Percentiles rank a stretch among this genome's conserved stretches.
Evolutionary conservation across 2,329 filamentous ascomycete species (phyloP).

Genomic region (Grosmannia serpens): DNA sequence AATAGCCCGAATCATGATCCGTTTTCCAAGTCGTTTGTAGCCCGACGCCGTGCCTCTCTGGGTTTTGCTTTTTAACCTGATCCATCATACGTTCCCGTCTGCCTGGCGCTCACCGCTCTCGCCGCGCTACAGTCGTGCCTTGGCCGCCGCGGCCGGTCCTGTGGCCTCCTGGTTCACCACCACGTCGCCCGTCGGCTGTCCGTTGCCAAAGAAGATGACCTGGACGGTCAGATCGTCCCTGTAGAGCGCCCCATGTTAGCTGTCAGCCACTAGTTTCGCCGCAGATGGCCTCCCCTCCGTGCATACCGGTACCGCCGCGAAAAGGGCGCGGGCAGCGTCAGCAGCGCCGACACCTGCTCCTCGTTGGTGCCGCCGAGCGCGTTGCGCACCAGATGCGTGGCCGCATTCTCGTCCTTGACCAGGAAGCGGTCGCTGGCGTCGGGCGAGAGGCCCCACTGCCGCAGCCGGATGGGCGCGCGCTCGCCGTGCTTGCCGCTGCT

Average conservation of each 20-base stretch:
- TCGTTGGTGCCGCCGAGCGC: constrained; percentile 86
- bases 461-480: constrained; percentile 74
- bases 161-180: constrained; percentile 80
- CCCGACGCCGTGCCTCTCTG: too few relatives aligned
- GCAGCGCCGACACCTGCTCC: constrained; percentile 84
- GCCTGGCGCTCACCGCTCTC: not conserved
- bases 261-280: not conserved
- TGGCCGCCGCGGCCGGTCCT: constrained; percentile 30
- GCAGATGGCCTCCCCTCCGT: not conserved
- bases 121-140: constrained; percentile 20
- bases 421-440: constrained; percentile 73
- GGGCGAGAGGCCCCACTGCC: constrained; percentile 78
- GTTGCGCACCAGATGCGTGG: constrained; percentile 90
- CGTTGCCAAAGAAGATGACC: constrained; percentile 94
- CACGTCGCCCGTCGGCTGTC: constrained; percentile 64
- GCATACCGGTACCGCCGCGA: constrained; percentile 78
- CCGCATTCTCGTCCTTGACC: constrained; percentile 89
- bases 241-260: not conserved
- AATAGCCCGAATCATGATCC: too few relatives aligned
- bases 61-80: not conserved
- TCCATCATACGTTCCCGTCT: too few relatives aligned
- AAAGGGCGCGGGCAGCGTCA: constrained; percentile 86
- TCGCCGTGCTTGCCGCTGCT: constrained; percentile 52
- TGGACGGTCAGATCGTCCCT: constrained; percentile 95
- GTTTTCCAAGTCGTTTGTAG: too few relatives aligned